These are phyloP conservation scores for Scopulariopsis brevicaulis DNA, from an alignment of 2,329 filamentous ascomycete species.

Conservation along the genomic window DNA sequence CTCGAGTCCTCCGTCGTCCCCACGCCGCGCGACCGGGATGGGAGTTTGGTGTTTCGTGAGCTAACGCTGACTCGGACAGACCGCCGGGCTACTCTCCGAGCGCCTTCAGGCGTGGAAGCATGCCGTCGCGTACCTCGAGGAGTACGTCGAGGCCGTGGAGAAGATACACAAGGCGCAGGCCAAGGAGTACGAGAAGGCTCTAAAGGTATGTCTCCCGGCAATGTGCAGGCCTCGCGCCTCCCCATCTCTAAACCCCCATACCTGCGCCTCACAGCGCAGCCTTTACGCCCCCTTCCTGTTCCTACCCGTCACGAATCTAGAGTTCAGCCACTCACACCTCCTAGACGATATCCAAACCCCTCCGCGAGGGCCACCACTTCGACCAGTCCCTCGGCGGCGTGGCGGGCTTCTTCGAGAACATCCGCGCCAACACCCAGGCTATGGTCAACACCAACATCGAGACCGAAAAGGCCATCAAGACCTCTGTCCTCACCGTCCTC, in stretches of 20 bases:
- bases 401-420: slow-evolving; percentile 85
- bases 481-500: slow-evolving; percentile 74
- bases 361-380: slow-evolving; percentile 83
- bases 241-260: neutral
- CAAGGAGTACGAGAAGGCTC: slow-evolving; percentile 89
- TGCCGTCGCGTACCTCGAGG: slow-evolving; percentile 80
- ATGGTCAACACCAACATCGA: slow-evolving; percentile 83
- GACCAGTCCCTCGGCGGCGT: slow-evolving; percentile 81
- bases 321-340: neutral
- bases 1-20: neutral
- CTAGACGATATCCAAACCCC: slow-evolving; percentile 73
- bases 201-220: slow-evolving; percentile 49
- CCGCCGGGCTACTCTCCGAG: slow-evolving; percentile 72
- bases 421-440: slow-evolving; percentile 84
- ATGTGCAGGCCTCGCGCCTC: neutral
- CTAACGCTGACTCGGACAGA: slow-evolving; percentile 29
- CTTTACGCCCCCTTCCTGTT: neutral
- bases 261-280: neutral
- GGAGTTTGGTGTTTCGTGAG: neutral
- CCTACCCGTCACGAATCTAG: neutral
- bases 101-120: slow-evolving; percentile 94
- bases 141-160: slow-evolving; percentile 76
- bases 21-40: neutral
- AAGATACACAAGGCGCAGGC: slow-evolving; percentile 75
- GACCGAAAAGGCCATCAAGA: slow-evolving; percentile 83